Base-by-base conservation (phyloP, 768 basidiomycete species). In the Mycena capillaripes region DNA sequence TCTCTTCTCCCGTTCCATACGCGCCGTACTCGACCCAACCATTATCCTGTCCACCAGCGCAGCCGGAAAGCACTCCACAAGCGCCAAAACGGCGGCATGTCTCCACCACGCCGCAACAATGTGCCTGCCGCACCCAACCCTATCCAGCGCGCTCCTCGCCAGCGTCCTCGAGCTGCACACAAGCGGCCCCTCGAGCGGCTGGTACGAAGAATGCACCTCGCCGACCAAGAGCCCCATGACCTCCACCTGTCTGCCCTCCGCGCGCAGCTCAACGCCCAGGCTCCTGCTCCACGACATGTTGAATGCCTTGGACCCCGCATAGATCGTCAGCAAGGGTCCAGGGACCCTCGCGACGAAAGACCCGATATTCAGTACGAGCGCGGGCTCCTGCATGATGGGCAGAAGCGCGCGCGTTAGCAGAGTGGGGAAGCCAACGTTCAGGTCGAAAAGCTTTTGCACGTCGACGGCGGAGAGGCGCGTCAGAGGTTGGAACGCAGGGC, bases 351-450 rank as follows among this genome's bases (percentile, higher is more conserved):
- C n/a, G 58, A 36, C 56, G 8, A 68, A 38, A 27, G 66, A 68
- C 14, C 66, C 66, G 66, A 60, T 16, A 23, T 68, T 68, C 19
- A 68, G 14, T 1, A 68, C 27, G 34, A 68, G 58, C 21, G 58
- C n/a, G 8, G 66, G 66, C 34, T 50, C 23, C 25, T 68, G 30
- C 46, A 59, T 46, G 46, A 68, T 19, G 34, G 60, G 68, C 17
- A 61, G 50, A 19, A 61, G 53, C 27, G 50, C 38, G 40, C 59
- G n/a, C n/a, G n/a, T n/a, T n/a, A n/a, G n/a, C n/a, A n/a, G n/a
- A n/a, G n/a, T n/a, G n/a, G n/a, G n/a, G 68, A 69, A 69, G n/a
- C 48, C 30, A 34, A 44, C 60, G 68, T 69, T 69, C 27, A 69
- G 40, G 52, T 69, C 32, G 53, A 62, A 23, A 19, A 56, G 38